Evolutionary conservation across 768 basidiomycete genomes (phyloP).

Genomic region (Naganishia vaughanmartiniae): DNA sequence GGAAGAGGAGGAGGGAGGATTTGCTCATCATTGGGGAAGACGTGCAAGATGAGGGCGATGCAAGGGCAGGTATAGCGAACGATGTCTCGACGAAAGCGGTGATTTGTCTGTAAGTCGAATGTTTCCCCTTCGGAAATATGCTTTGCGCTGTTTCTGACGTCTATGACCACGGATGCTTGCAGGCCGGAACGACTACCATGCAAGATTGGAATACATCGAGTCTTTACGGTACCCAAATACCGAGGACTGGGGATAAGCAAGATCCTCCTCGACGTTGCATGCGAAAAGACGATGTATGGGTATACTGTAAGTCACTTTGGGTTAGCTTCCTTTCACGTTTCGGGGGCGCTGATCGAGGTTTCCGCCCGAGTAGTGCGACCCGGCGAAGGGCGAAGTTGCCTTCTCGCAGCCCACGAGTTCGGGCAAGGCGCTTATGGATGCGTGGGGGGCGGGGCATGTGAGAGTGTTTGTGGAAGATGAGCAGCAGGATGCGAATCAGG

Average conservation of each 20-base stretch:
- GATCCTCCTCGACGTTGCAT: conserved; percentile 40
- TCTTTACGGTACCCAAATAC: conserved; percentile 46
- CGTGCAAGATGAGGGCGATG: neutral
- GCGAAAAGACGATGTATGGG: conserved; percentile 44
- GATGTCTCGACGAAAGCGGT: neutral
- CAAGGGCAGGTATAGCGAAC: neutral
- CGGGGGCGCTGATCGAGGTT: neutral
- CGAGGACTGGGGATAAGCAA: conserved; percentile 38
- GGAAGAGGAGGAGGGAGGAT: conserved; percentile 28
- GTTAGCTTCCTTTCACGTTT: conserved; percentile 8
- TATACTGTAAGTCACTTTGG: conserved; percentile 30
- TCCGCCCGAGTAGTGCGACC: conserved; percentile 30
- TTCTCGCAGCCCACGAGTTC: conserved; percentile 50
- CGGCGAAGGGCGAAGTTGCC: conserved; percentile 42
- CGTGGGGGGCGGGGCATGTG: conserved; percentile 45
- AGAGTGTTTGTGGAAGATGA: conserved; percentile 51
- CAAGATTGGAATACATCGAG: conserved; percentile 48
- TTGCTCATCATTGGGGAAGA: conserved; percentile 6
- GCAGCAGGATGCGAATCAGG: conserved; percentile 27
- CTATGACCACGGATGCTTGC: neutral
- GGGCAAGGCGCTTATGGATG: conserved; percentile 44
- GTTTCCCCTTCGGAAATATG: neutral
- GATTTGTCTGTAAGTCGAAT: conserved; percentile 4
- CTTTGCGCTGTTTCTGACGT: neutral
- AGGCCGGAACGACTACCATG: conserved; percentile 43